A percentile compares a stretch with the other conserved stretches of the same genome.
Conservation (phyloP, 177 flowering plant species). For the Vitis hybrid region DNA sequence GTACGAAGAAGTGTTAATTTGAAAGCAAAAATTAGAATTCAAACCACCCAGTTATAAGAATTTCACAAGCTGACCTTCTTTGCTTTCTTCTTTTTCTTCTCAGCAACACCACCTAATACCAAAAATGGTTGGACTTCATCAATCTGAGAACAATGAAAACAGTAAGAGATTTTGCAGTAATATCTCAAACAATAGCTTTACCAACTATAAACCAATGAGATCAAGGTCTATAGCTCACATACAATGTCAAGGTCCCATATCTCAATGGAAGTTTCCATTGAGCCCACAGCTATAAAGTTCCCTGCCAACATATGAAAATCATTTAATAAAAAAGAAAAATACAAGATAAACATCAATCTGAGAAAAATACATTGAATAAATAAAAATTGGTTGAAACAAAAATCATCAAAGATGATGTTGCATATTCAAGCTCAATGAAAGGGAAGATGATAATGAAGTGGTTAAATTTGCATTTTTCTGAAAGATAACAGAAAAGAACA, state of each 20-base stretch:
- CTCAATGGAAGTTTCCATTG: constrained; percentile 93
- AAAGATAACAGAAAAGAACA: no score
- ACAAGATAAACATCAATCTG: not conserved
- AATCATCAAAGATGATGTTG: no score
- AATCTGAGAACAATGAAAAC: constrained; percentile 43
- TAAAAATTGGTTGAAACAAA: no score
- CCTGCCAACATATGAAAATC: constrained; percentile 46
- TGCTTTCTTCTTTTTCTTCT: constrained; percentile 52
- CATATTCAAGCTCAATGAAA: no score
- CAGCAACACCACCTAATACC: constrained; percentile 66
- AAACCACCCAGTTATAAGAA: not conserved
- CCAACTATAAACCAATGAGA: not conserved
- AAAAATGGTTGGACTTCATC: constrained; percentile 78
- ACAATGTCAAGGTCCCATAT: constrained; percentile 97
- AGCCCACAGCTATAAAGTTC: constrained; percentile 89
- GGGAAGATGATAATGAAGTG: no score
- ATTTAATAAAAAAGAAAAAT: not conserved
- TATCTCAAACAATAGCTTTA: not conserved
- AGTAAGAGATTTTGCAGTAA: not conserved
- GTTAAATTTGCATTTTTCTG: no score
- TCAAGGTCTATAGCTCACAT: constrained; percentile 25
- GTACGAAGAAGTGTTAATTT: no score
- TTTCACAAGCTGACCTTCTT: constrained; percentile 46
- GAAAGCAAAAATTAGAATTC: not conserved
- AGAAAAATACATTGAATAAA: not conserved